Conservation (phyloP, 2,329 filamentous ascomycete genomes). For the Aureobasidium melanogenum region DNA sequence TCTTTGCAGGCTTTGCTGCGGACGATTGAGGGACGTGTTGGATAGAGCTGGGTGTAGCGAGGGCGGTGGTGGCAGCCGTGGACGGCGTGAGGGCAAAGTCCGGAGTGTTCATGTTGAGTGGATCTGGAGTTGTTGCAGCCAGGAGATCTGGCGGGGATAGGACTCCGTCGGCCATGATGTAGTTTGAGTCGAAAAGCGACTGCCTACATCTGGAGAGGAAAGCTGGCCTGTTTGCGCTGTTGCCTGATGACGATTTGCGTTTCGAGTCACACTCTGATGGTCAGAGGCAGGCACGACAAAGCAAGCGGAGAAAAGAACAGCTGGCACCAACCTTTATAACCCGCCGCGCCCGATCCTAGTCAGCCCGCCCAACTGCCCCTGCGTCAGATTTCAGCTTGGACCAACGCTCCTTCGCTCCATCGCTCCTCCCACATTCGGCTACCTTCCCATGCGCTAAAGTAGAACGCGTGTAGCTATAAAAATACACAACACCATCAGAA, state of each 20-base stretch:
- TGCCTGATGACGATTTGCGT: neutral
- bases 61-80: neutral
- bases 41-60: neutral
- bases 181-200: neutral
- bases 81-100: slow-evolving; percentile 7
- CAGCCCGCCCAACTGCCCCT: neutral
- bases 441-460: too few species aligned
- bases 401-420: neutral
- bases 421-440: neutral
- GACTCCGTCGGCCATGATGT: slow-evolving; percentile 11
- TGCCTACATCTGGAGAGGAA: slow-evolving; percentile 9
- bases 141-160: neutral
- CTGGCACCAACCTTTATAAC: neutral
- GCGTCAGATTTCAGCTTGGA: neutral
- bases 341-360: neutral
- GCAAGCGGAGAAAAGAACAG: neutral
- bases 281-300: neutral
- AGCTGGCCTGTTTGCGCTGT: slow-evolving; percentile 1
- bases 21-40: slow-evolving; percentile 9
- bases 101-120: slow-evolving; percentile 13
- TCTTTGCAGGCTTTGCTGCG: slow-evolving; percentile 61
- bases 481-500: too few species aligned
- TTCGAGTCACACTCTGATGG: neutral
- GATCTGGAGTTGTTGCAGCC: slow-evolving; percentile 9
- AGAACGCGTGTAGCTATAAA: too few species aligned